These are phyloP conservation scores for Alternaria tenuissima DNA, from an alignment of 2,329 filamentous ascomycete species.

Conservation along the genomic window DNA sequence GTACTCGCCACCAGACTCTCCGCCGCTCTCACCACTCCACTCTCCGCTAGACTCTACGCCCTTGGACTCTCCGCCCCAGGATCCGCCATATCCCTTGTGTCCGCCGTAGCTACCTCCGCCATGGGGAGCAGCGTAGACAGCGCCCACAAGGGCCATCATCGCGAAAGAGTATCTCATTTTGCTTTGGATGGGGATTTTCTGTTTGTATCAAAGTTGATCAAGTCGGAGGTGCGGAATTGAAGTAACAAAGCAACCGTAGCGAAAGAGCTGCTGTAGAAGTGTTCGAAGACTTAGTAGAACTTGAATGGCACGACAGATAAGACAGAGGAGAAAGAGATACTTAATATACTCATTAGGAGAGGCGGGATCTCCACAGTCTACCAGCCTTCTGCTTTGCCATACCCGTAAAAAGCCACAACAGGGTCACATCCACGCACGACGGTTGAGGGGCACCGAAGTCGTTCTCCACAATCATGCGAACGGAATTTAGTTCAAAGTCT, in stretches of 20 bases:
- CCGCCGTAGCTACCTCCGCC: slow-evolving; percentile 8
- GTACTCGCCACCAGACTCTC: not conserved
- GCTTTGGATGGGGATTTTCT: slow-evolving; percentile 20
- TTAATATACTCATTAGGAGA: slow-evolving; percentile 35
- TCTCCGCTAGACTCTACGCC: not conserved
- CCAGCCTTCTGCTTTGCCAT: slow-evolving; percentile 31
- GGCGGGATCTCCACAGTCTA: slow-evolving; percentile 25
- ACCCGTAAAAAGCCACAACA: slow-evolving; percentile 27
- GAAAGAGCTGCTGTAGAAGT: slow-evolving; percentile 45
- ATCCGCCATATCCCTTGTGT: not conserved
- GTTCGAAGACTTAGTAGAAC: not conserved
- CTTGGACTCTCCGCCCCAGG: not conserved
- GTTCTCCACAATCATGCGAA: slow-evolving; percentile 20
- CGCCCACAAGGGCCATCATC: slow-evolving; percentile 44
- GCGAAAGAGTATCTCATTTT: slow-evolving; percentile 44
- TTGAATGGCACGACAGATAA: slow-evolving; percentile 8
- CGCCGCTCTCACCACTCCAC: not conserved
- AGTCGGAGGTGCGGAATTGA: slow-evolving; percentile 35
- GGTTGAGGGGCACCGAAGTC: slow-evolving; percentile 25
- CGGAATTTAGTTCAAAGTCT: slow-evolving; percentile 16
- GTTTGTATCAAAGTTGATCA: slow-evolving; percentile 24
- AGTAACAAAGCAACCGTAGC: slow-evolving; percentile 49
- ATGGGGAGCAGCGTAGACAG: slow-evolving; percentile 32
- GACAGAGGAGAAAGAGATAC: slow-evolving; percentile 26
- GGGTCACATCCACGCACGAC: slow-evolving; percentile 43